These are phyloP conservation scores for Panicum miliaceum DNA, from an alignment of 176 grass and related monocot genomes.

Conservation along the genomic window DNA sequence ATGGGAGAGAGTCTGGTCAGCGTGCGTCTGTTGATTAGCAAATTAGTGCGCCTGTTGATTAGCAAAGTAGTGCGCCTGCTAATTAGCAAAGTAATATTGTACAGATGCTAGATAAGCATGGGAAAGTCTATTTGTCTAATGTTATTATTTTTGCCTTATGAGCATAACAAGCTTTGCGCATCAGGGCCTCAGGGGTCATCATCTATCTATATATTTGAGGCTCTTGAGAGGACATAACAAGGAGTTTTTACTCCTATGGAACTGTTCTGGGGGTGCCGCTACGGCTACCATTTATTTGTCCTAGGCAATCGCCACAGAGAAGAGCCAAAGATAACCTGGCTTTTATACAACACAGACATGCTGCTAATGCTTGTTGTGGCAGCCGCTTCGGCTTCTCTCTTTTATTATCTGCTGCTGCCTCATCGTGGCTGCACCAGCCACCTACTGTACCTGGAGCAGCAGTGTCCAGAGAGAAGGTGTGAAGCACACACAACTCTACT, in stretches of 20 bases:
- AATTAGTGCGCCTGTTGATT: background rate
- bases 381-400: conserved; percentile 19
- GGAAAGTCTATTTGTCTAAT: background rate
- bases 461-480: background rate
- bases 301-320: conserved; percentile 15
- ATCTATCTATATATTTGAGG: conserved; percentile 22
- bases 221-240: background rate
- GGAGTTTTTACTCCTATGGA: conserved; percentile 12
- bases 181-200: conserved; percentile 29
- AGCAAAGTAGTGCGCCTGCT: background rate
- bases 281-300: background rate
- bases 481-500: conserved; percentile 25
- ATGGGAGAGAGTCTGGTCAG: background rate
- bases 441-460: background rate
- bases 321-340: background rate
- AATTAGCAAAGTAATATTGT: background rate
- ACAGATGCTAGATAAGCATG: background rate
- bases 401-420: conserved; percentile 26
- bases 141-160: conserved; percentile 17
- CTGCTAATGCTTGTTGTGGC: background rate
- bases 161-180: conserved; percentile 34
- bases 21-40: too few relatives aligned
- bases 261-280: background rate
- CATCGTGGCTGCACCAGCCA: conserved; percentile 24
- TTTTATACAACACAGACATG: background rate